Percentiles rank a stretch among this genome's conserved stretches.
Conservation (phyloP, 257 asterid species). For the Oldenlandia corymbosa region DNA sequence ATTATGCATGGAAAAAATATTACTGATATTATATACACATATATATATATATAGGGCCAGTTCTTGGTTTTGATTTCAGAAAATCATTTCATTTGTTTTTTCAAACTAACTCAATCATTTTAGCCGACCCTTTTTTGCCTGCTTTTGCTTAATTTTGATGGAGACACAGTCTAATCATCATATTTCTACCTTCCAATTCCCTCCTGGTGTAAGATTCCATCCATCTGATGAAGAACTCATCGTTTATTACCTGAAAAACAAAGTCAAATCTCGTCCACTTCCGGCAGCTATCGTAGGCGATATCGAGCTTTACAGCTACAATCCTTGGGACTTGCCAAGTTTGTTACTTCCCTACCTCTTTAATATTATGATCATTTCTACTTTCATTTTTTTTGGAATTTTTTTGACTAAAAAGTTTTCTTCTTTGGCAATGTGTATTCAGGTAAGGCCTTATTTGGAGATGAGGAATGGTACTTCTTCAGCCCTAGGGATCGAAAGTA, state of each 20-base stretch:
- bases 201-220: constrained; percentile 61
- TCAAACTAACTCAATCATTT: background rate
- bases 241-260: constrained; percentile 41
- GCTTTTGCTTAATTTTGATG: constrained; percentile 2
- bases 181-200: constrained; percentile 29
- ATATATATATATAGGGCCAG: no score
- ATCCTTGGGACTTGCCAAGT: constrained; percentile 76
- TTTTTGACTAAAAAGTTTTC: background rate
- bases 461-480: constrained; percentile 58
- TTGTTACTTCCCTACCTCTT: constrained; percentile 13
- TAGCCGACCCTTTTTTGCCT: background rate
- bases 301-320: constrained; percentile 43
- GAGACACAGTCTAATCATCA: constrained; percentile 11
- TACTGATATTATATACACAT: no score
- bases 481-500: constrained; percentile 64
- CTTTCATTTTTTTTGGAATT: background rate
- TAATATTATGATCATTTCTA: background rate
- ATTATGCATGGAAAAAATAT: no score
- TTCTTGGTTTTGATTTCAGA: no score
- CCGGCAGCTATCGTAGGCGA: constrained; percentile 48
- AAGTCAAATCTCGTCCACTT: constrained; percentile 41
- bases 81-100: no score
- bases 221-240: constrained; percentile 66
- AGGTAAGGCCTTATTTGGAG: constrained; percentile 52
- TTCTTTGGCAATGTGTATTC: background rate